These are phyloP conservation scores for Pelargonium citronellum DNA, from an alignment of 441 rosid genomes.

Conservation along the genomic window DNA sequence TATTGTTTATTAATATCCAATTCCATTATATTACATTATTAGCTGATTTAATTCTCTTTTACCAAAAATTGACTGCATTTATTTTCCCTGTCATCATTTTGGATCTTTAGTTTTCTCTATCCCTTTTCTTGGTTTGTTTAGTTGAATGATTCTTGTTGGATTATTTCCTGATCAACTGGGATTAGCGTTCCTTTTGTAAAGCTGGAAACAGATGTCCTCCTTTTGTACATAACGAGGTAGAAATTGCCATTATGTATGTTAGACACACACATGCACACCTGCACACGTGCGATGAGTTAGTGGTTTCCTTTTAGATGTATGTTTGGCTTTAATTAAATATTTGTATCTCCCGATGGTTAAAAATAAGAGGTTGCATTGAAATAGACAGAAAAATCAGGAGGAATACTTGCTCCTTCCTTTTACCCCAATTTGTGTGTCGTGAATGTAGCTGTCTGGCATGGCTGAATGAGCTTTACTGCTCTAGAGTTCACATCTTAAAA, in stretches of 20 bases:
- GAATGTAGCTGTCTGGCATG: not conserved
- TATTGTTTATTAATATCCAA: slow-evolving; percentile 15
- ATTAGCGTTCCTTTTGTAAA: not conserved
- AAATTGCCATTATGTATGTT: not conserved
- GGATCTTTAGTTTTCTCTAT: not conserved
- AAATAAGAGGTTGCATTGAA: not conserved
- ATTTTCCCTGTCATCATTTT: not conserved
- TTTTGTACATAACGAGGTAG: not conserved
- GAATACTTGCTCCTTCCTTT: not conserved
- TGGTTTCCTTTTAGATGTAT: not conserved
- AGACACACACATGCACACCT: not conserved
- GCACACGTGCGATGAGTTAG: too few relatives aligned
- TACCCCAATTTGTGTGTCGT: not conserved
- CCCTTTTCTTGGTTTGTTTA: not conserved
- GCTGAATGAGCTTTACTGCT: too few relatives aligned
- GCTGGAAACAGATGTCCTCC: not conserved
- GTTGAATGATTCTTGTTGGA: not conserved
- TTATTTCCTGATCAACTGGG: not conserved
- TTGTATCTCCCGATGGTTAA: not conserved
- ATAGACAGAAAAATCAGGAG: not conserved
- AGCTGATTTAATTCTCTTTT: not conserved
- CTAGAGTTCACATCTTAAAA: not conserved
- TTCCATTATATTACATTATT: not conserved
- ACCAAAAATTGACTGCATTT: not conserved
- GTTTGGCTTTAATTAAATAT: not conserved